These are phyloP conservation scores for Aspergillus piperis DNA, from an alignment of 2,329 filamentous ascomycete species.

Conservation along the genomic window DNA sequence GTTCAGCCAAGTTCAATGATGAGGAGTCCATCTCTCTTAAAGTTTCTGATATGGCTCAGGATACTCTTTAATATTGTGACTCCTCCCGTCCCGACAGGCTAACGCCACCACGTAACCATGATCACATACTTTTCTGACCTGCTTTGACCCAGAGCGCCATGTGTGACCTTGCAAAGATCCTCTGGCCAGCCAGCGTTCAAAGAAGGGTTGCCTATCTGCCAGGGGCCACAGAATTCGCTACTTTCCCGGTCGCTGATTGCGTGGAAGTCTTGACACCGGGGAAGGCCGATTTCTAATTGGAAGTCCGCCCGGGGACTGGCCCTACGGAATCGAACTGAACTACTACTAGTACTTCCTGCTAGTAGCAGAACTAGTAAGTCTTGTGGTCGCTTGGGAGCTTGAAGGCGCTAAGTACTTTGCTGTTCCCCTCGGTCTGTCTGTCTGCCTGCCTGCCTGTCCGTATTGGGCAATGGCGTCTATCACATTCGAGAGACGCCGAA, in stretches of 20 bases:
- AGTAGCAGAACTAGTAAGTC: too few species aligned
- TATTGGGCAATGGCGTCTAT: background rate
- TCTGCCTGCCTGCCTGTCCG: background rate
- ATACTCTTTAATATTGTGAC: background rate
- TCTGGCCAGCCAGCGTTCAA: background rate
- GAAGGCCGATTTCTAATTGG: conserved; percentile 2
- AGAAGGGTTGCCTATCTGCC: conserved; percentile 13
- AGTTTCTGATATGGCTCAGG: background rate
- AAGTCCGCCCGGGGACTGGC: background rate
- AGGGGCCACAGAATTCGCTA: conserved; percentile 9
- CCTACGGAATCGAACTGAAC: background rate
- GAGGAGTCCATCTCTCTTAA: background rate
- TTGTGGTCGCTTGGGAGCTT: too few species aligned
- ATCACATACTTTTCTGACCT: conserved; percentile 4
- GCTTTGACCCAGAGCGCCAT: conserved; percentile 15
- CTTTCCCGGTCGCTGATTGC: background rate
- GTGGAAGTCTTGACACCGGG: background rate
- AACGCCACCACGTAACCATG: conserved; percentile 10
- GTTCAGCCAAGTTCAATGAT: too few species aligned
- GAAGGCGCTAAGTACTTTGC: too few species aligned
- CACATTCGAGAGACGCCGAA: background rate
- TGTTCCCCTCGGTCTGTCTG: background rate
- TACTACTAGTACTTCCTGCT: background rate
- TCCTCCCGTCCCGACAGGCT: background rate
- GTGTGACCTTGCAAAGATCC: conserved; percentile 7